Base-by-base conservation (phyloP, 768 basidiomycete species). In the Boletus barrowsii region DNA sequence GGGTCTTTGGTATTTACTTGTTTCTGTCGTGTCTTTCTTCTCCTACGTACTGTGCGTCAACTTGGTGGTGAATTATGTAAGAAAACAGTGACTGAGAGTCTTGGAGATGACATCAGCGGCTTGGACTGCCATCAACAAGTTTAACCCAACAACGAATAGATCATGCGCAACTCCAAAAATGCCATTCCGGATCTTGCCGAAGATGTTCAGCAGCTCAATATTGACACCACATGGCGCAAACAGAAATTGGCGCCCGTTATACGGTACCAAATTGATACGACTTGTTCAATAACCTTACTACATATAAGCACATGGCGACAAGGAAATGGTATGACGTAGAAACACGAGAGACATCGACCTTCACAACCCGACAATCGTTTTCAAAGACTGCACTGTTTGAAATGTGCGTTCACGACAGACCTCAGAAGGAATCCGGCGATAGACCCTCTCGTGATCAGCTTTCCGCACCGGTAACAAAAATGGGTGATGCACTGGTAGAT, bases 401-500 rank as follows among this genome's bases (percentile, higher is more conserved):
- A 78, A 56, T 77, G 77, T 3, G 56, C 42, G 10, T 64, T 63
- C 6, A 73, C 60, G 8, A 68, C 75, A 6, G 62, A 54, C 9
- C 60, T 56, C 32, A 76, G 66, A 8, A 73, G 70, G 22, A 62
- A 54, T 22, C 22, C 29, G 56, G 60, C 3, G 14, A 70, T 54
- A 3, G 69, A 68, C 5, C 74, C 67, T 29, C 62, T 68, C 35
- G 77, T 74, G 49, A 83, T 83, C 29, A 70, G 63, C n/a, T 67
- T 66, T 14, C 80, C 81, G 53, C 81, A 83, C 15, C 57, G 51
- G 53, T 83, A 83, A 54, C 81, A 83, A 49, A 82, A 83, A 54
- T 83, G 81, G 55, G 76, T 76, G 61, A 68, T 73, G 53, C 80
- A 83, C 82, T 83, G 47, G 32, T 13, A 18, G 9, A 24, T 36